phyloP scores from a whole-genome alignment of 768 basidiomycete species.

The Trametes coccinea region DNA sequence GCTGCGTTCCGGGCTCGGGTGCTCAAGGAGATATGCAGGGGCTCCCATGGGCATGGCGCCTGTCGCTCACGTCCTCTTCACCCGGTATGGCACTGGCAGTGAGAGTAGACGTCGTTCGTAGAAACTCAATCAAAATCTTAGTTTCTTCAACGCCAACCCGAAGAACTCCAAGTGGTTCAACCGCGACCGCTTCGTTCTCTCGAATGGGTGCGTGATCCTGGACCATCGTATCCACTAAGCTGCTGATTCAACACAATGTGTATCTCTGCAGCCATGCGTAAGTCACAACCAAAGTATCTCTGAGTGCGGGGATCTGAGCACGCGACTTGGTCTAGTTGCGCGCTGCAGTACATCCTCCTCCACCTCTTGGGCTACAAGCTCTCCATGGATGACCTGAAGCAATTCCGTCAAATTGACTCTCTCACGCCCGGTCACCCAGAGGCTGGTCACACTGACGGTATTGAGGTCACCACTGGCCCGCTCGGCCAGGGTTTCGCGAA shows the following conservation, averaged over 20 bases:
- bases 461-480: constrained; percentile 94
- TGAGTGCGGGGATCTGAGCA: not conserved
- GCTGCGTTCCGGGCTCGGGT: constrained; percentile 1
- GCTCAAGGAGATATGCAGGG: constrained; percentile 45
- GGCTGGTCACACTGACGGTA: constrained; percentile 65
- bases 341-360: constrained; percentile 88
- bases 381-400: constrained; percentile 88
- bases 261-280: constrained; percentile 64
- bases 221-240: not conserved
- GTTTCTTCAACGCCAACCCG: constrained; percentile 88
- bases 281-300: constrained; percentile 34
- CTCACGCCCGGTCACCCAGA: constrained; percentile 95
- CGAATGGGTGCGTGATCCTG: constrained; percentile 71
- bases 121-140: constrained; percentile 30
- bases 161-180: constrained; percentile 92
- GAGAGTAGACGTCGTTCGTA: not conserved
- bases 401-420: constrained; percentile 89
- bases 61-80: constrained; percentile 76
- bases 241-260: constrained; percentile 21
- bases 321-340: constrained; percentile 59
- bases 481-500: constrained; percentile 95
- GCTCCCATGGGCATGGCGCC: constrained; percentile 96
- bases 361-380: constrained; percentile 93
- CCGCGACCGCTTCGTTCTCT: constrained; percentile 95
- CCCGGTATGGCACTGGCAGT: constrained; percentile 46